phyloP scores from a whole-genome alignment of 2,329 filamentous ascomycete species.

The Clathrospora elynae region DNA sequence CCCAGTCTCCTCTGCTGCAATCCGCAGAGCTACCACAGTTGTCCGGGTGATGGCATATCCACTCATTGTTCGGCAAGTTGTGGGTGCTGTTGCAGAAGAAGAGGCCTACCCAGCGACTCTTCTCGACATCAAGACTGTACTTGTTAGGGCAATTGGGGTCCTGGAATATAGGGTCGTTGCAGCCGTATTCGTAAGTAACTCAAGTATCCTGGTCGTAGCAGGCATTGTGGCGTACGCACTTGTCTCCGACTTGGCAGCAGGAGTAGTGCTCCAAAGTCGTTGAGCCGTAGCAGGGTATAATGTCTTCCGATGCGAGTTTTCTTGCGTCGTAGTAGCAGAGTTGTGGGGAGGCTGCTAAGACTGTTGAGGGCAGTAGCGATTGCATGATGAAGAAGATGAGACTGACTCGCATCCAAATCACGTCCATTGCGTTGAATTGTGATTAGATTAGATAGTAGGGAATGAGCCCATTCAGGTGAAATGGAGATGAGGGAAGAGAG shows the following conservation, averaged over 20 bases:
- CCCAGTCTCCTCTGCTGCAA: not conserved
- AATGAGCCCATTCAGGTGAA: too few species aligned
- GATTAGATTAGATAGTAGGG: too few species aligned
- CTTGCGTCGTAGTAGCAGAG: not conserved
- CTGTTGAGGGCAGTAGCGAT: not conserved
- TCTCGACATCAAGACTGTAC: not conserved
- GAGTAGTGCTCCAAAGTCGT: not conserved
- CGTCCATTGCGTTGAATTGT: too few species aligned
- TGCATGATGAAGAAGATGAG: not conserved
- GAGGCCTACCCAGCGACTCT: not conserved
- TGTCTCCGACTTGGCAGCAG: not conserved
- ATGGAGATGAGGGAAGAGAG: too few species aligned
- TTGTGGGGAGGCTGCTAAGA: not conserved
- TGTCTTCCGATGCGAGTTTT: not conserved
- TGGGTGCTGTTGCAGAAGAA: not conserved
- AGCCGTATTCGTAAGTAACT: not conserved
- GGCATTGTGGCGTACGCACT: not conserved
- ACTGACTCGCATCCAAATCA: too few species aligned
- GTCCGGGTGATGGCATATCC: not conserved
- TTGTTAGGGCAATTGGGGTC: not conserved
- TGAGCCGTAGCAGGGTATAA: not conserved
- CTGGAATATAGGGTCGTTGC: not conserved
- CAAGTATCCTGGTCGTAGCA: not conserved
- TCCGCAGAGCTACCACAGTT: not conserved
- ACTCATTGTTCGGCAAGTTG: not conserved